Base-by-base conservation (phyloP, 306 rosid species). In the Cucumis hystrix region DNA sequence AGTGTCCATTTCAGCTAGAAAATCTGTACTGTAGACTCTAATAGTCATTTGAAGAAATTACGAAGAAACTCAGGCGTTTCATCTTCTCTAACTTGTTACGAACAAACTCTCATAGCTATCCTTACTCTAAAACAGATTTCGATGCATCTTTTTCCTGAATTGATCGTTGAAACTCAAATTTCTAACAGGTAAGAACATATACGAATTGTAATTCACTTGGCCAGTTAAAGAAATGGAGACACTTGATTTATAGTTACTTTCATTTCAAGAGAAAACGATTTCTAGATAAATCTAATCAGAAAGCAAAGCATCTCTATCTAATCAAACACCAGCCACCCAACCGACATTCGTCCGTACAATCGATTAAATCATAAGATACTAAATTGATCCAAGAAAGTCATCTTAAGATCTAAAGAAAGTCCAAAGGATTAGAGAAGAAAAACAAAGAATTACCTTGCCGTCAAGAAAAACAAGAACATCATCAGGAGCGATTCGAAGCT, bases 391-490 rank as follows among this genome's bases (percentile, higher is more conserved):
- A 67, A 43, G 56, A 43, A 68, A 43, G 10, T 1, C 3, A 45
- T 69, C 56, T 10, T 6, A 3, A 69, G 39, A 23, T 43, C 4
- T 20, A 41, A 40, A 20, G 12, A 0, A 41, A 67, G 56, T 41
- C 33, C 10, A 68, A 6, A 0, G 9, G 37, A 68, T 41, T 41
- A 40, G 6, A 68, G 21, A 68, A 23, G 25, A 23, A 23, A 68
- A 11, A 17, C 8, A 23, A 23, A 8, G 7, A 71, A 49, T 71
- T 71, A 91, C 97, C 98, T 90, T 85, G 7, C 75, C 58, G 84
- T 94, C 98, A 56, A 87, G 80, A 55, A 91, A 84, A 77, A 83
- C 77, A 11, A 90, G 90, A 79, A 94, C 83, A 80, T 86, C 83
- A 61, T 91, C 89, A 4, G 96, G 91, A 4, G 85, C 69, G 71